Percentiles rank a stretch among this genome's conserved stretches.
phyloP scores from a whole-genome alignment of 345 rosid genomes.

The Linum tenue region DNA sequence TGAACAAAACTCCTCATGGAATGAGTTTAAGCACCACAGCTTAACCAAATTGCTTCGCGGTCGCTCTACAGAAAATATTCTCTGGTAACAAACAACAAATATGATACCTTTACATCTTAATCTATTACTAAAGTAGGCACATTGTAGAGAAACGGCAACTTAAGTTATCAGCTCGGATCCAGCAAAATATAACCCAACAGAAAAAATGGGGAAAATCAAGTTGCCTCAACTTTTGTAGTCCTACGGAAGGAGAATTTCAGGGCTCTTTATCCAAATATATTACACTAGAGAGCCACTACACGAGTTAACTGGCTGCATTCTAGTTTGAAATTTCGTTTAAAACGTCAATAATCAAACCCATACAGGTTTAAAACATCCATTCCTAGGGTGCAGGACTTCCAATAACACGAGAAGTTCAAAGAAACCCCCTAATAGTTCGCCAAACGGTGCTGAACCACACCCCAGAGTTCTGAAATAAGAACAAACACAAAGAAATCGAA shows the following conservation, averaged over 20 bases:
- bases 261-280: too few relatives aligned
- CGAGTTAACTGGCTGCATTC: background rate
- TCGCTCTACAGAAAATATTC: background rate
- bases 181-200: too few relatives aligned
- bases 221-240: too few relatives aligned
- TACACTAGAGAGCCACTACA: background rate
- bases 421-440: constrained; percentile 14
- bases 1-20: too few relatives aligned
- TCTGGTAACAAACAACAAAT: background rate
- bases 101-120: background rate
- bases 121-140: too few relatives aligned
- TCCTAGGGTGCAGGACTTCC: background rate
- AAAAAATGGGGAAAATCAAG: too few relatives aligned
- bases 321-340: too few relatives aligned
- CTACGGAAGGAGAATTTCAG: too few relatives aligned
- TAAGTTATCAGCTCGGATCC: too few relatives aligned
- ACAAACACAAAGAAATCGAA: background rate
- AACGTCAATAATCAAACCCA: background rate
- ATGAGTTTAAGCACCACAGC: background rate
- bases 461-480: background rate
- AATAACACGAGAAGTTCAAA: background rate
- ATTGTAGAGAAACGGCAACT: too few relatives aligned
- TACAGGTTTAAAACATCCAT: background rate
- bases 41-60: background rate
- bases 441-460: background rate